Base-by-base conservation (phyloP, 768 basidiomycete species). In the Boletus rex-veris region DNA sequence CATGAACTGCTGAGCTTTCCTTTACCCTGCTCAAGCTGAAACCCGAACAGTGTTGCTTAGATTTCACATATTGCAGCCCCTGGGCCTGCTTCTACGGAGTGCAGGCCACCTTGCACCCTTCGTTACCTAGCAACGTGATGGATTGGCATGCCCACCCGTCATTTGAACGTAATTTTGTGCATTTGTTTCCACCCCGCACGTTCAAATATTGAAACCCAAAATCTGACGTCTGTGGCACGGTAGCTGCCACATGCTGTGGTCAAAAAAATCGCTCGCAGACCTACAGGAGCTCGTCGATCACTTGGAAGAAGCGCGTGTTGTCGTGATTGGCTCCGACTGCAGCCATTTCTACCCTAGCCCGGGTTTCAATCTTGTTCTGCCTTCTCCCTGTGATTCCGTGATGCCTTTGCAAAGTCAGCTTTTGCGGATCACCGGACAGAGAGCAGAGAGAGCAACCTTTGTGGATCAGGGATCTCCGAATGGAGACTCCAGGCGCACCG, bases 241-340 rank as follows among this genome's bases (percentile, higher is more conserved):
- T 21, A 75, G 73, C 77, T 68, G 80, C 77, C 60, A 72, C 70
- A 31, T 81, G 81, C 58, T 81, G 81, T 58, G 76, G 74, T 39
- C 66, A 73, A 11, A 36, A 15, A 7, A 4, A 41, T 63, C 68
- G 19, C 74, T 80, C 30, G 60, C 73, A 6, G 77, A 79, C 12
- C 10, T 3, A 10, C 10, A 33, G 33, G 10, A 73, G 37, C 72
- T 81, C 18, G 69, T 82, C 48, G 76, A 78, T 57, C 82, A 82
- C 55, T 77, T 78, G 46, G 80, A 81, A 57, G 73, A 74, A 58
- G 58, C 65, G 7, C 75, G 74, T 51, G 76, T 74, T 42, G 65
- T 73, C 38, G 66, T 70, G 18, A 44, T 69, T 54, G 61, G 59
- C 40, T 28, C 42, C 3, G 62, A 69, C 50, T 73, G 71, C 37